Evolutionary conservation across 2,329 filamentous ascomycete species (phyloP), one percentile per base, ranked within the genome.

Genomic region (Mycocentrospora acerina): DNA sequence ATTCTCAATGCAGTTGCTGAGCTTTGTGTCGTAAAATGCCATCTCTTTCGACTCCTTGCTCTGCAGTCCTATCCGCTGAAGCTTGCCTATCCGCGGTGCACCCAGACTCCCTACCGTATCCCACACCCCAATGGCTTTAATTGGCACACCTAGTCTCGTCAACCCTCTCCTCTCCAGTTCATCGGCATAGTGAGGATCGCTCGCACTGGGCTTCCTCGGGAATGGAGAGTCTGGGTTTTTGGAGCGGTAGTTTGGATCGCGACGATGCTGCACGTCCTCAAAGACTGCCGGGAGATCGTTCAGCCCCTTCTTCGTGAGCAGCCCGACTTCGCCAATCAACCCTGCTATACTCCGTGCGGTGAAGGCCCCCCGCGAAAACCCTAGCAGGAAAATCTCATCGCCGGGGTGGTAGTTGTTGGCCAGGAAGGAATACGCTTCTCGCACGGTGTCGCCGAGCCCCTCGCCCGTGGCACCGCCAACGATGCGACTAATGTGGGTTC

Each of bases 331-430:
- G 4, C 62, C 62, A 15, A 74, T 67, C 24, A 74, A 58, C 12
- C 71, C 71, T 7, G 62, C 71, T 10, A 74, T 64, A 24, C 58
- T 63, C 30, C 64, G 61, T 7, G 61, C 77, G 2, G 71, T 75
- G 46, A 68, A 75, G 2, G 72, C 71, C 13, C 72, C 72, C 34
- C 72, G 55, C 2, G 71, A 73, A 46, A 74, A 75, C 2, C 72
- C 72, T 4, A 75, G 47, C 7, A 75, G 53, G 44, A 73, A 75
- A 29, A 75, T 72, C 13, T 71, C 70, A 40, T 75, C 72, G 37
- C 75, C 76, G 1, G 67, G 67, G n/a, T 69, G 60, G 48, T 73
- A 79, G 55, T 79, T 79, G 38, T 73, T 73, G n/a, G 71, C 68
- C 2, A 79, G 58, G 51, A 77, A 79, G 6, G 67, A 67, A 36